Evolutionary conservation across 1,139 yeast genomes (phyloP).

Genomic region (Yamadazyma triangularis): DNA sequence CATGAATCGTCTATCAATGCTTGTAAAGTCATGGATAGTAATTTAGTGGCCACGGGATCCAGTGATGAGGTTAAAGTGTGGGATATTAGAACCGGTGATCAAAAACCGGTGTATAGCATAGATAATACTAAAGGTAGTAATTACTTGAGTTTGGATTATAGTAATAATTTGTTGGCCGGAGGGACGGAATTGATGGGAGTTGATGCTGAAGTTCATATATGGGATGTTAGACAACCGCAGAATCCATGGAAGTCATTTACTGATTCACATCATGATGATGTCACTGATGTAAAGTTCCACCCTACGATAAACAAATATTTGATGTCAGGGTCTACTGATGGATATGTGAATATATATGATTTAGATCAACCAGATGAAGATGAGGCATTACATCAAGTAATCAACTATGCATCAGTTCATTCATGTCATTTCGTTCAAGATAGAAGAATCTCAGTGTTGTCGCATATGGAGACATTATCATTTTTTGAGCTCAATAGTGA

Average conservation of each 20-base stretch:
- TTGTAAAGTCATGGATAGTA: constrained; percentile 20
- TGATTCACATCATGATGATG: constrained; percentile 93
- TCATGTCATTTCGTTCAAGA: constrained; percentile 69
- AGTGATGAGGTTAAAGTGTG: constrained; percentile 65
- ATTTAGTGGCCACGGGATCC: constrained; percentile 36
- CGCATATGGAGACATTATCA: constrained; percentile 91
- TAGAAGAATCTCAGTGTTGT: constrained; percentile 62
- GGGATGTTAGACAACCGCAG: constrained; percentile 54
- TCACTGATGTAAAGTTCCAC: constrained; percentile 77
- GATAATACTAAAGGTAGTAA: constrained; percentile 37
- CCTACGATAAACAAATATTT: constrained; percentile 57
- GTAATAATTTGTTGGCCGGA: constrained; percentile 52
- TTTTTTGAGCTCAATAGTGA: constrained; percentile 67
- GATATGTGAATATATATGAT: constrained; percentile 82
- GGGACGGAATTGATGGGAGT: constrained; percentile 82
- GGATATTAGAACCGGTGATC: constrained; percentile 55
- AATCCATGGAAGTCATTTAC: constrained; percentile 50
- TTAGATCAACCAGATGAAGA: constrained; percentile 68
- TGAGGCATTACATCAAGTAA: constrained; percentile 84
- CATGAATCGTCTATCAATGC: constrained; percentile 38
- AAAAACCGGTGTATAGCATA: constrained; percentile 24
- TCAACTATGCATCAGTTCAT: constrained; percentile 83
- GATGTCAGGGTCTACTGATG: constrained; percentile 92
- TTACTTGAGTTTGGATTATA: constrained; percentile 37
- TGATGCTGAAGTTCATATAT: constrained; percentile 78